Conservation (phyloP, 2,329 filamentous ascomycete species). For the Pseudogymnoascus sp. region DNA sequence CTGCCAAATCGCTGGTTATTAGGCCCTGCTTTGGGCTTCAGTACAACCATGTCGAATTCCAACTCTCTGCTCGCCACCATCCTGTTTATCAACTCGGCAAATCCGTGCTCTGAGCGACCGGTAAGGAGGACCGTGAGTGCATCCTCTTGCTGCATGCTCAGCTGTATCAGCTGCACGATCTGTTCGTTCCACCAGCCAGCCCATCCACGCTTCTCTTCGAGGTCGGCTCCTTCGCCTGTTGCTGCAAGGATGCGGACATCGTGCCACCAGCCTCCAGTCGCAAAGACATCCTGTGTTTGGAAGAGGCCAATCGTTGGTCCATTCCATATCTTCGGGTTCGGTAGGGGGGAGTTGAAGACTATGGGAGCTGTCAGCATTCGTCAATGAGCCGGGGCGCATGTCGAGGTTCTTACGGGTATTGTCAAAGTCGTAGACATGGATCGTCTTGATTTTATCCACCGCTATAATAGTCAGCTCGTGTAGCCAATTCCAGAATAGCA, state of each 20-base stretch:
- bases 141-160: slow-evolving; percentile 78
- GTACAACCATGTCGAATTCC: slow-evolving; percentile 76
- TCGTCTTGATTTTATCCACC: slow-evolving; percentile 60
- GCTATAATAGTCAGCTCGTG: slow-evolving; percentile 32
- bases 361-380: slow-evolving; percentile 29
- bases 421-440: slow-evolving; percentile 97
- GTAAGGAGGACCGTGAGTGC: slow-evolving; percentile 81
- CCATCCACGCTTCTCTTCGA: slow-evolving; percentile 79
- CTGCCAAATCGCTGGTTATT: slow-evolving; percentile 67
- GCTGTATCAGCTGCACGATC: slow-evolving; percentile 68
- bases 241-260: slow-evolving; percentile 77
- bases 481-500: background rate
- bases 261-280: slow-evolving; percentile 95
- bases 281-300: slow-evolving; percentile 65
- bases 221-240: slow-evolving; percentile 73
- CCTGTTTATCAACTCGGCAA: slow-evolving; percentile 69
- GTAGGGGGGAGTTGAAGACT: slow-evolving; percentile 84
- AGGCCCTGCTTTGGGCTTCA: slow-evolving; percentile 81
- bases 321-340: slow-evolving; percentile 83
- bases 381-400: slow-evolving; percentile 6
- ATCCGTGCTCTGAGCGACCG: slow-evolving; percentile 70
- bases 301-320: slow-evolving; percentile 68
- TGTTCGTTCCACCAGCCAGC: slow-evolving; percentile 95
- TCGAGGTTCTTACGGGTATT: slow-evolving; percentile 64
- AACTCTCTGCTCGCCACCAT: slow-evolving; percentile 72